phyloP scores from a whole-genome alignment of 352 stramenopile species.

The Phytopythium ostracodes region DNA sequence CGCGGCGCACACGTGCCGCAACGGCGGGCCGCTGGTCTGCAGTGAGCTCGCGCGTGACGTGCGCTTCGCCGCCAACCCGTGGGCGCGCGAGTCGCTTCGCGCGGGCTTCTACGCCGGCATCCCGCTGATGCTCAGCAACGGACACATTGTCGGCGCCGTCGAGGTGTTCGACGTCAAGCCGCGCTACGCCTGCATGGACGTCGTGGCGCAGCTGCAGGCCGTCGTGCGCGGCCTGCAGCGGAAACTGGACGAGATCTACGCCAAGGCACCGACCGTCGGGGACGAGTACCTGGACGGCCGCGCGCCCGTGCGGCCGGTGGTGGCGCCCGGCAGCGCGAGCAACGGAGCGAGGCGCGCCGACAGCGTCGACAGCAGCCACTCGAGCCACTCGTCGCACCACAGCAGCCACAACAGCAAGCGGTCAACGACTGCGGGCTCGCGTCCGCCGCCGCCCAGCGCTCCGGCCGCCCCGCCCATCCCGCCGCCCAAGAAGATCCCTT shows the following conservation, averaged over 20 bases:
- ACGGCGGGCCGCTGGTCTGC: conserved; percentile 50
- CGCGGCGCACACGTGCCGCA: conserved; percentile 48
- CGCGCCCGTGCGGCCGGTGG: neutral
- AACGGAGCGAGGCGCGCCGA: conserved; percentile 4
- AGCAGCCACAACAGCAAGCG: conserved; percentile 18
- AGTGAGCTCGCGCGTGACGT: conserved; percentile 41
- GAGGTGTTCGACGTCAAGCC: conserved; percentile 45
- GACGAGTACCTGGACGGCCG: conserved; percentile 3
- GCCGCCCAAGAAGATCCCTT: conserved; percentile 31
- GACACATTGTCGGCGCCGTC: conserved; percentile 54
- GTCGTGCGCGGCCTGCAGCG: conserved; percentile 48
- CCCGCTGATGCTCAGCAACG: conserved; percentile 43
- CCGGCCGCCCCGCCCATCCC: conserved; percentile 26
- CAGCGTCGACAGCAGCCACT: conserved; percentile 6
- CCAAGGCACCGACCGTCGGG: conserved; percentile 3
- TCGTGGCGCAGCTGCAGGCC: conserved; percentile 48
- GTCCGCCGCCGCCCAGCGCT: conserved; percentile 23
- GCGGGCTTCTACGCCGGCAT: conserved; percentile 67
- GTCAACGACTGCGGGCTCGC: conserved; percentile 4
- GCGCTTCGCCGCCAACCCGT: conserved; percentile 53
- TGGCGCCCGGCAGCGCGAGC: conserved; percentile 9
- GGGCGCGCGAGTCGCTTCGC: conserved; percentile 30
- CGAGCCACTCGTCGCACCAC: conserved; percentile 17
- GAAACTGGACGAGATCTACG: conserved; percentile 32
- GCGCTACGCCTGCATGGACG: conserved; percentile 41